phyloP scores from a whole-genome alignment of 1,284 basidiomycete genomes.

The Psilocybe mexicana region DNA sequence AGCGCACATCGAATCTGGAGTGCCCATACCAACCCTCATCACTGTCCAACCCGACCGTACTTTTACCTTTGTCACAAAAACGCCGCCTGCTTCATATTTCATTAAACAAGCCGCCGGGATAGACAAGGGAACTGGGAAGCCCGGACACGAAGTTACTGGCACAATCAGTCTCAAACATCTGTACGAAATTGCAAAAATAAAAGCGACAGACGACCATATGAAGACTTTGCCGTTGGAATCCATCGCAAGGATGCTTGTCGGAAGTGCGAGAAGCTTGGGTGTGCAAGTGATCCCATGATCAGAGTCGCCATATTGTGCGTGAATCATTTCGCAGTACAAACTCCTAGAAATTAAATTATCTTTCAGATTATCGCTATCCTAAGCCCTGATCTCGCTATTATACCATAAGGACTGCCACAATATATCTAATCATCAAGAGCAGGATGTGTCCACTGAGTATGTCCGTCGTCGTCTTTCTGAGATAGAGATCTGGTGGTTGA shows the following conservation, averaged over 20 bases:
- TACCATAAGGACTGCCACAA: slow-evolving; percentile 24
- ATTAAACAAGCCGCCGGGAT: slow-evolving; percentile 91
- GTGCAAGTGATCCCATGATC: slow-evolving; percentile 83
- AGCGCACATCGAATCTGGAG: slow-evolving; percentile 83
- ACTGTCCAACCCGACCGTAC: slow-evolving; percentile 93
- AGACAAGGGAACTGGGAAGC: slow-evolving; percentile 84
- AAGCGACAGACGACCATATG: slow-evolving; percentile 87
- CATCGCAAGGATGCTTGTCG: slow-evolving; percentile 86
- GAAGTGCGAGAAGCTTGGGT: slow-evolving; percentile 83
- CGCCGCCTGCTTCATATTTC: slow-evolving; percentile 91
- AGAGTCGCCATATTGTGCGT: slow-evolving; percentile 12
- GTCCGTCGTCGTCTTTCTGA: slow-evolving; percentile 6
- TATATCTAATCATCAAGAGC: slow-evolving; percentile 15
- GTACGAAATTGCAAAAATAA: slow-evolving; percentile 99
- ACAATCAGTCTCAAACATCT: slow-evolving; percentile 95
- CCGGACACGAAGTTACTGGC: slow-evolving; percentile 75
- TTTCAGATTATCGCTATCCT: slow-evolving; percentile 15
- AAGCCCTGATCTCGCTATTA: slow-evolving; percentile 12
- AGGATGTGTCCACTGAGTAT: slow-evolving; percentile 6
- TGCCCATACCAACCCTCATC: slow-evolving; percentile 90
- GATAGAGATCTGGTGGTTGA: slow-evolving; percentile 8
- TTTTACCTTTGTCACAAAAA: slow-evolving; percentile 91
- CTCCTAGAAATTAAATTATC: slow-evolving; percentile 9
- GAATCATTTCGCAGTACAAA: slow-evolving; percentile 5
- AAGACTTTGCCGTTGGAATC: slow-evolving; percentile 82